These are phyloP conservation scores for Coffea canephora DNA, from an alignment of 257 asterid species.

Conservation along the genomic window DNA sequence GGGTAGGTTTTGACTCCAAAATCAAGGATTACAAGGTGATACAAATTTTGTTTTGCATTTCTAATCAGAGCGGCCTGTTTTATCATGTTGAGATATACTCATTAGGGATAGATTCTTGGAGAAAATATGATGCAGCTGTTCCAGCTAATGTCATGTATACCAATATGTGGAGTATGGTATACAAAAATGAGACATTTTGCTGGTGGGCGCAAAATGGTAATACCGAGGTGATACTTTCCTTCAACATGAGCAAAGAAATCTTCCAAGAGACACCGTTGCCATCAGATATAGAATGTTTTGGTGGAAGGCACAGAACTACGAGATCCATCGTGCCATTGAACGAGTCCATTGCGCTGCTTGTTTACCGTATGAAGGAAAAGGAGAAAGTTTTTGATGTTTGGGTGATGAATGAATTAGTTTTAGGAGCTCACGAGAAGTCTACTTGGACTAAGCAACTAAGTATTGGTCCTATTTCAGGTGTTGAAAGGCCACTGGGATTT, in stretches of 20 bases:
- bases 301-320: constrained; percentile 42
- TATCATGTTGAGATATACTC: constrained; percentile 55
- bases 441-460: constrained; percentile 37
- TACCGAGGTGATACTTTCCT: constrained; percentile 48
- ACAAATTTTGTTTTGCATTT: constrained; percentile 43
- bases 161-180: constrained; percentile 57
- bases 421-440: constrained; percentile 9
- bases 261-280: constrained; percentile 49
- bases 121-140: constrained; percentile 24
- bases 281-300: constrained; percentile 28
- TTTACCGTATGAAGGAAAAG: constrained; percentile 31
- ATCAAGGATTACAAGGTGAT: constrained; percentile 44
- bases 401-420: constrained; percentile 37
- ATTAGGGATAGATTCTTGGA: constrained; percentile 37
- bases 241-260: constrained; percentile 31
- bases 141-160: constrained; percentile 49
- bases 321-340: constrained; percentile 44
- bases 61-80: constrained; percentile 15
- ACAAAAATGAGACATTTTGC: constrained; percentile 44
- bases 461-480: constrained; percentile 45
- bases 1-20: constrained; percentile 42
- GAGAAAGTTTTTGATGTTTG: constrained; percentile 46
- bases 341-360: constrained; percentile 45
- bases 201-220: constrained; percentile 60
- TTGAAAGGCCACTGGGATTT: constrained; percentile 56